Evolutionary conservation across 2,329 filamentous ascomycete genomes (phyloP).

Genomic region (Colletotrichum neosansevieriae): DNA sequence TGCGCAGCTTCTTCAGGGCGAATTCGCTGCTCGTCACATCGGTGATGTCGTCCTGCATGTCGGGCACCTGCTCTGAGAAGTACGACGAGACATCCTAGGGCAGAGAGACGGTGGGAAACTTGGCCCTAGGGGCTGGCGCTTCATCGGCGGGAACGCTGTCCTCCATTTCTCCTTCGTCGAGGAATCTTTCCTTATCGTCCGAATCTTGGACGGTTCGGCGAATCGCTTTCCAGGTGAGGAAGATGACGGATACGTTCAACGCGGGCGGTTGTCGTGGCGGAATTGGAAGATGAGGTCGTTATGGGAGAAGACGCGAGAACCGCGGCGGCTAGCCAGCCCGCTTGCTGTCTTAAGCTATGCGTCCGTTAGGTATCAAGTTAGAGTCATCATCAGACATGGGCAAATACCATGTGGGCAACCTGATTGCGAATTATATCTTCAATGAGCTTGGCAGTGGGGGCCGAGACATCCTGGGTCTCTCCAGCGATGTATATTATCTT

Average conservation of each 20-base stretch:
- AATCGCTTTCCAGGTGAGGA: constrained; percentile 44
- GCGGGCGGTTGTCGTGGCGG: constrained; percentile 42
- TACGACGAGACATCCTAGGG: constrained; percentile 40
- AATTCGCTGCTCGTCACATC: constrained; percentile 26
- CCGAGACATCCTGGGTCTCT: constrained; percentile 38
- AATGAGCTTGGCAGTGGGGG: constrained; percentile 40
- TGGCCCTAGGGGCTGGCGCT: neutral
- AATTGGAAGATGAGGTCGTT: constrained; percentile 45
- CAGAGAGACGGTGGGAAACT: constrained; percentile 27
- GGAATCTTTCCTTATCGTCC: constrained; percentile 37
- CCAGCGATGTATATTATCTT: constrained; percentile 45
- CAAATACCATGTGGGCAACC: constrained; percentile 39
- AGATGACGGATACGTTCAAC: constrained; percentile 42
- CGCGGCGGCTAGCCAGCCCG: constrained; percentile 42
- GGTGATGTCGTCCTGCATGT: constrained; percentile 22
- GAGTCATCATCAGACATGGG: too few relatives aligned
- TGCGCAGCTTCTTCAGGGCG: constrained; percentile 37
- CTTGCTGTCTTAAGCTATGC: constrained; percentile 40
- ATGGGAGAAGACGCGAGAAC: constrained; percentile 41
- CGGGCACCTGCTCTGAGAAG: constrained; percentile 32
- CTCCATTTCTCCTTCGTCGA: constrained; percentile 35
- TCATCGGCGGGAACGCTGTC: neutral
- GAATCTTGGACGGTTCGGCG: constrained; percentile 41
- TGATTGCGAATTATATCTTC: constrained; percentile 43
- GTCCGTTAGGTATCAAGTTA: too few relatives aligned